phyloP scores from a whole-genome alignment of 352 stramenopile species.

The Pythium phragmiticola region DNA sequence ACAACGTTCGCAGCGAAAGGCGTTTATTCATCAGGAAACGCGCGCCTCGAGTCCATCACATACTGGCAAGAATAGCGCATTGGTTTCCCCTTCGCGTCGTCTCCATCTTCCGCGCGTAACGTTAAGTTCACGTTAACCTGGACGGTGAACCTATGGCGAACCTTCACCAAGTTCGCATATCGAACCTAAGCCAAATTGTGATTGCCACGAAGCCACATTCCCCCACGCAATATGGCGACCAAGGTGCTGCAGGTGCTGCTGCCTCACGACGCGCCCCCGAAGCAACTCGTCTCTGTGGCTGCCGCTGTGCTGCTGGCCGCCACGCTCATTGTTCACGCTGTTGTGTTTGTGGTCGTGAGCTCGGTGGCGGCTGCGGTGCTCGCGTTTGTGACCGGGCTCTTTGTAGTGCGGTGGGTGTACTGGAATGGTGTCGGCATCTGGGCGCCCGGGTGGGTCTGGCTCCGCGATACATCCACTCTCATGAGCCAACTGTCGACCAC shows the following conservation, averaged over 20 bases:
- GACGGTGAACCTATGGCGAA: neutral
- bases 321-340: conserved; percentile 12
- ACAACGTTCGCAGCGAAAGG: neutral
- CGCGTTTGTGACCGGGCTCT: conserved; percentile 23
- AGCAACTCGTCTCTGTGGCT: conserved; percentile 27
- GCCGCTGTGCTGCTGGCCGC: conserved; percentile 17
- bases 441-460: conserved; percentile 44
- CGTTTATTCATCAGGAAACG: neutral
- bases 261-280: conserved; percentile 41
- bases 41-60: neutral
- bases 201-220: neutral
- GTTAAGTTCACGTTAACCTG: no score
- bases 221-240: conserved; percentile 1
- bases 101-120: neutral
- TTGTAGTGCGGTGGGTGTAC: conserved; percentile 51
- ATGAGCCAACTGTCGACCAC: conserved; percentile 33
- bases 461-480: conserved; percentile 38
- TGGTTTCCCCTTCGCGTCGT: neutral
- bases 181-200: neutral
- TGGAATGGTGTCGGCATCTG: conserved; percentile 62
- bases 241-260: conserved; percentile 26
- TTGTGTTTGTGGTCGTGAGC: conserved; percentile 34
- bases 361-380: conserved; percentile 18
- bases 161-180: conserved; percentile 3
- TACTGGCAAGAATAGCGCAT: conserved; percentile 8